Base-by-base conservation (phyloP, 352 stramenopile genomes). In the Phytophthora cactorum region DNA sequence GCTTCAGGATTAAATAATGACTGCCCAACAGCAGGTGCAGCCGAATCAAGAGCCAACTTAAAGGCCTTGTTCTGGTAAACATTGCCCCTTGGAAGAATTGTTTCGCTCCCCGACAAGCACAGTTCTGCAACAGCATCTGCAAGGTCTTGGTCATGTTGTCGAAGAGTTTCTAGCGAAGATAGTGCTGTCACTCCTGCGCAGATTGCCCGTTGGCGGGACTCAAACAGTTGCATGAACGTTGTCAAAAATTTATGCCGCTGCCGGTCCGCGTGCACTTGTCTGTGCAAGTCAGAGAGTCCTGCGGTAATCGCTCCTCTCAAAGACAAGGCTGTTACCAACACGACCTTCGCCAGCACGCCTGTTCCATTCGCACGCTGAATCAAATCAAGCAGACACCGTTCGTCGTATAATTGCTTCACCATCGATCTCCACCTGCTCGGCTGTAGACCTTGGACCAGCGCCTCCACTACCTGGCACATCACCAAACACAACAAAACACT, bases 1-100 rank as follows among this genome's bases (percentile, higher is more conserved):
- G 81, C 81, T 54, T 87, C 81, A 15, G 57, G 29, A 46, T 89
- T 89, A 61, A 88, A 84, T 22, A 52, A 49, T 10, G 79, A 88
- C 14, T 34, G 15, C 3, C 49, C 72, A 25, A 54, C 17, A 52
- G 55, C 32, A 12, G 38, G 49, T 44, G 44, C 12, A n/a, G 38
- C 14, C 27, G 34, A 50, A 49, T 41, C 45, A 45, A 64, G 25
- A 29, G 55, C 47, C 27, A 89, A 32, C 25, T 60, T 68, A 59
- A 87, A 89, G 27, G 68, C 77, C 43, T 82, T 74, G 49, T 86
- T 78, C 41, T 63, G 69, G 2, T 65, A 59, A 49, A 75, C 43
- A 28, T 61, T 59, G 47, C 43, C 41, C 53, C 47, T 61, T 15
- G 27, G 22, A 28, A 66, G 31, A 50, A 54, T 53, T 8, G 10